These are phyloP conservation scores for Fraxinus platypoda DNA, from an alignment of 305 asterid species.

Conservation along the genomic window DNA sequence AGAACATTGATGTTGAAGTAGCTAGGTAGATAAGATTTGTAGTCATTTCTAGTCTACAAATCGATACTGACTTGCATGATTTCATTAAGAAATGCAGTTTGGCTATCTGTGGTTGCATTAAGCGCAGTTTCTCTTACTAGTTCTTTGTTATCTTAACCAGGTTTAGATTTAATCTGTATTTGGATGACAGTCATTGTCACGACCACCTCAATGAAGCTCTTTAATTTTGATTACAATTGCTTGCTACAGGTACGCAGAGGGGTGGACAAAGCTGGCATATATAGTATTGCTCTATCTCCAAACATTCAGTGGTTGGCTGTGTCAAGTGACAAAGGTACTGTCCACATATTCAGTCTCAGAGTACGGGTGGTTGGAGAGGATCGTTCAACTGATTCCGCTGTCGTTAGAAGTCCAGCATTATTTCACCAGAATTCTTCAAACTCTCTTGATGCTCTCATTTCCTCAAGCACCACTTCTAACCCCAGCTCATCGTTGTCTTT, in stretches of 20 bases:
- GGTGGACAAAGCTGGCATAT: slow-evolving; percentile 74
- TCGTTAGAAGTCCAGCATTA: slow-evolving; percentile 47
- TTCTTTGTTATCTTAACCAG: background rate
- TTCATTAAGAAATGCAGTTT: slow-evolving; percentile 12
- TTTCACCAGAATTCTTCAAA: slow-evolving; percentile 58
- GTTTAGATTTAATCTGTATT: background rate
- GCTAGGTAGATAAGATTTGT: slow-evolving; percentile 5
- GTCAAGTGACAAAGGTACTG: slow-evolving; percentile 88
- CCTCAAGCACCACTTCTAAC: slow-evolving; percentile 71
- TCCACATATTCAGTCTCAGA: slow-evolving; percentile 84
- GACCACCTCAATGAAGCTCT: slow-evolving; percentile 17
- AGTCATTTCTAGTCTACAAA: slow-evolving; percentile 1
- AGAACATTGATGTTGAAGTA: background rate
- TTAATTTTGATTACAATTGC: slow-evolving; percentile 23
- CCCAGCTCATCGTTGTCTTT: slow-evolving; percentile 85
- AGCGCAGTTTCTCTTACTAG: background rate
- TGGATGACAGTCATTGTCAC: slow-evolving; percentile 2
- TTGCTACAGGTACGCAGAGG: slow-evolving; percentile 88
- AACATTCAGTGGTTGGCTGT: slow-evolving; percentile 87
- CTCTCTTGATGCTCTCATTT: slow-evolving; percentile 72
- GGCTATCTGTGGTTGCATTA: background rate
- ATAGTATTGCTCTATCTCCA: slow-evolving; percentile 75
- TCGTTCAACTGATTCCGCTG: slow-evolving; percentile 41
- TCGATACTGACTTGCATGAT: slow-evolving; percentile 12
- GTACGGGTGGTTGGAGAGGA: slow-evolving; percentile 75